phyloP scores from a whole-genome alignment of 345 rosid species.

The Raphanus sativus region DNA sequence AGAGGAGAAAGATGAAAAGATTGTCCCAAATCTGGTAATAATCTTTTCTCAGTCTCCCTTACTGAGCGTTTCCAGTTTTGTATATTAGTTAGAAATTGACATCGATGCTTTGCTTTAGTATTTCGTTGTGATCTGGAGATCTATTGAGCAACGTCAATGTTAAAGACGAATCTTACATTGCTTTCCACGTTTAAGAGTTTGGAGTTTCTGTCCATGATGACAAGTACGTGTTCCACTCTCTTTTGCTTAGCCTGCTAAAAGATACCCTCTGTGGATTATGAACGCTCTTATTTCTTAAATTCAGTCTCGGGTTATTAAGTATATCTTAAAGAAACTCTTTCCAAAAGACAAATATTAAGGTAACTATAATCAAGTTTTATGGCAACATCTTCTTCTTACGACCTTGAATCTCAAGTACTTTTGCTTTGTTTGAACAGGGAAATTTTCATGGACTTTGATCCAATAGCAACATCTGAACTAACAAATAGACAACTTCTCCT shows the following conservation, averaged over 20 bases:
- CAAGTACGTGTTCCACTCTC: not conserved
- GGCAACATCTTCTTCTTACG: not conserved
- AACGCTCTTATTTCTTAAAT: not conserved
- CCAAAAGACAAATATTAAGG: not conserved
- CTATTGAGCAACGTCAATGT: too few relatives aligned
- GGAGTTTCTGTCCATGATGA: not conserved
- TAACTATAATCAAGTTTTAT: not conserved
- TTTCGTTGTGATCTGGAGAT: too few relatives aligned
- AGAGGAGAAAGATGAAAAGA: not conserved
- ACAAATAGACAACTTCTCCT: too few relatives aligned
- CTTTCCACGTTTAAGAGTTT: not conserved
- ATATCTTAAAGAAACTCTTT: not conserved
- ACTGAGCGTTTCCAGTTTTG: too few relatives aligned
- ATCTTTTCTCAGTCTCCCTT: too few relatives aligned
- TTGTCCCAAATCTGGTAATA: not conserved
- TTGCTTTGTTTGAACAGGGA: too few relatives aligned
- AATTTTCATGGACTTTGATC: too few relatives aligned
- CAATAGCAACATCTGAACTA: too few relatives aligned
- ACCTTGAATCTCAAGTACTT: not conserved
- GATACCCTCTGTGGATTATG: not conserved
- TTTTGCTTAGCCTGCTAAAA: not conserved
- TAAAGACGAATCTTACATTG: not conserved
- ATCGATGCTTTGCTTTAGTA: too few relatives aligned
- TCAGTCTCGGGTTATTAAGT: not conserved
- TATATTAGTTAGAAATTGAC: too few relatives aligned